Evolutionary conservation across 2,329 filamentous ascomycete species (phyloP).

Genomic region (Hymenoscyphus albidus): DNA sequence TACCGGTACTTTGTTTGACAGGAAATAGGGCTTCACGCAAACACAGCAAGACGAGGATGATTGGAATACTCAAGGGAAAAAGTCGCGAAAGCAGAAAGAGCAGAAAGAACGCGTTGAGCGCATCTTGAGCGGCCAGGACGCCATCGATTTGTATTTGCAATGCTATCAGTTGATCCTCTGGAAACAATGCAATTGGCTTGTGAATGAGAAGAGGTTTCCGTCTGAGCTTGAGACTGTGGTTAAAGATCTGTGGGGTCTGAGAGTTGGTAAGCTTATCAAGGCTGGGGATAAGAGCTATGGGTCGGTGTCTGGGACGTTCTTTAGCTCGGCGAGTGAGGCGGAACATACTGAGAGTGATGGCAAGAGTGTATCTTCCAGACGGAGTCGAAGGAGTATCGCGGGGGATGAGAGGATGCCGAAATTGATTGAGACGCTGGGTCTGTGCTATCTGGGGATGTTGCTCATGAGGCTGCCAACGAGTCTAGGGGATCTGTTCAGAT

Average conservation of each 20-base stretch:
- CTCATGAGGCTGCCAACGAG: conserved; percentile 74
- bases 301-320: conserved; percentile 34
- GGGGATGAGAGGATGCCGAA: conserved; percentile 49
- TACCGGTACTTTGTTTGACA: conserved; percentile 19
- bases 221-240: conserved; percentile 74
- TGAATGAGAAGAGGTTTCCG: conserved; percentile 62
- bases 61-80: conserved; percentile 57
- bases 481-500: conserved; percentile 67
- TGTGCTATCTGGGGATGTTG: conserved; percentile 77
- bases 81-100: conserved; percentile 54
- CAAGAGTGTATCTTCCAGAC: conserved; percentile 46
- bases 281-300: conserved; percentile 34
- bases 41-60: conserved; percentile 62
- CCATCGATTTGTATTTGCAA: conserved; percentile 75
- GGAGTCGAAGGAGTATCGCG: conserved; percentile 22
- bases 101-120: conserved; percentile 54
- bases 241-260: conserved; percentile 78
- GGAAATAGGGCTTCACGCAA: conserved; percentile 36
- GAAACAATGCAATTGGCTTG: conserved; percentile 73
- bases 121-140: conserved; percentile 62
- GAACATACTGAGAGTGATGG: conserved; percentile 36
- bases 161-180: conserved; percentile 80
- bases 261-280: conserved; percentile 38
- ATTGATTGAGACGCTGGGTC: conserved; percentile 68
- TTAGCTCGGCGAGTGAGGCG: conserved; percentile 36